phyloP scores from a whole-genome alignment of 768 basidiomycete species.

The Chiua virens region DNA sequence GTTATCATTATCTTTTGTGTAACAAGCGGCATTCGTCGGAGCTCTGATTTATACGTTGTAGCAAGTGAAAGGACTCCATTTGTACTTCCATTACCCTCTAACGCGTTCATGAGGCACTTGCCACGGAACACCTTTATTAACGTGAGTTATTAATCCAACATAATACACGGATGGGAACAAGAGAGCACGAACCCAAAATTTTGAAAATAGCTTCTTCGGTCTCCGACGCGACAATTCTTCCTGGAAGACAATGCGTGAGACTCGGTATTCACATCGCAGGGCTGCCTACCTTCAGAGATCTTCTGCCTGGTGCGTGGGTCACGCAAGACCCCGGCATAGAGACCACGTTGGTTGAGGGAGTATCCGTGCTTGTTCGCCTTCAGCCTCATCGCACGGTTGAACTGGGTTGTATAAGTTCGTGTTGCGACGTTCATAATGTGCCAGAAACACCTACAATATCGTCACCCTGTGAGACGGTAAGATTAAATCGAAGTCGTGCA shows the following conservation, averaged over 20 bases:
- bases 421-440: background rate
- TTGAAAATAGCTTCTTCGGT: constrained; percentile 87
- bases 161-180: background rate
- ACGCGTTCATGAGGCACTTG: constrained; percentile 78
- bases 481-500: background rate
- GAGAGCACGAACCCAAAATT: constrained; percentile 50
- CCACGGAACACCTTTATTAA: constrained; percentile 63
- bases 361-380: constrained; percentile 82
- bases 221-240: constrained; percentile 70
- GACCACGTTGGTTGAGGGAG: constrained; percentile 84
- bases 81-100: constrained; percentile 26
- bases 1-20: too few relatives aligned
- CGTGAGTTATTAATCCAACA: background rate
- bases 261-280: background rate
- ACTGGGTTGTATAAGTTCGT: constrained; percentile 45
- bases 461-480: constrained; percentile 57
- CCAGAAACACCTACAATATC: constrained; percentile 64
- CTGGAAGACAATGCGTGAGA: constrained; percentile 34
- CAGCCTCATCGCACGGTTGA: constrained; percentile 84
- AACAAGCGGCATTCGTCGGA: too few relatives aligned
- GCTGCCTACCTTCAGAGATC: constrained; percentile 49
- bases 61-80: too few relatives aligned
- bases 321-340: constrained; percentile 71
- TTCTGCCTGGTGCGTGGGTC: constrained; percentile 67
- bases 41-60: background rate